Base-by-base conservation (phyloP, 305 asterid genomes). In the Ilex paraguariensis region DNA sequence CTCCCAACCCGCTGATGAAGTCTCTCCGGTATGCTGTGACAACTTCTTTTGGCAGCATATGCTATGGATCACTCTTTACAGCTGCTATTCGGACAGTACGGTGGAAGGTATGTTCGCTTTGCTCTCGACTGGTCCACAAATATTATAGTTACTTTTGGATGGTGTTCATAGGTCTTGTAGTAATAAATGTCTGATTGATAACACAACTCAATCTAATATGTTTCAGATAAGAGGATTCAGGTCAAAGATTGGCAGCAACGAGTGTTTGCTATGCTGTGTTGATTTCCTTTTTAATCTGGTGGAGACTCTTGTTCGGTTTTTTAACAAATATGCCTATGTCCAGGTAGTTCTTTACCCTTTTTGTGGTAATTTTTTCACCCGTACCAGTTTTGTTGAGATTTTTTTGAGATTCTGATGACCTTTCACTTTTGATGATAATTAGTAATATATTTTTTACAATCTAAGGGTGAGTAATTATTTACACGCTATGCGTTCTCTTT, bases 21-120 rank as follows among this genome's bases (percentile, higher is more conserved):
- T 87, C 95, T 40, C 68, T 90, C 78, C 77, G 79, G 54, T 81
- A 80, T 75, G 95, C 99, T 53, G 61, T 93, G 54, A 90, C 99
- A 44, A 86, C 95, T 66, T 93, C 99, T 42, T 87, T 93, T 69
- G 99, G 99, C 55, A 93, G 99, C 83, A 93, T 93, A 67, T 93
- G 99, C 76, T 93, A 93, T 66, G 99, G 99, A 61, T 93, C 99
- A 16, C 96, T 93, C 62, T 93, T 93, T 83, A 93, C 99, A 57
- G 99, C 96, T 66, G 95, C 96, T 67, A 90, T 93, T 56, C 80
- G 99, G 69, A 83, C 95, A 63, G 69, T 93, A 56, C 90, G 99
- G 60, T 93, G 99, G 99, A 85, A 93, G 97, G 99, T 21, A 21
- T 21, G 28, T 93, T 70, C 61, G 77, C 53, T 45, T 48, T 39